Conservation (phyloP, 306 rosid genomes). For the Carpinus fangiana region DNA sequence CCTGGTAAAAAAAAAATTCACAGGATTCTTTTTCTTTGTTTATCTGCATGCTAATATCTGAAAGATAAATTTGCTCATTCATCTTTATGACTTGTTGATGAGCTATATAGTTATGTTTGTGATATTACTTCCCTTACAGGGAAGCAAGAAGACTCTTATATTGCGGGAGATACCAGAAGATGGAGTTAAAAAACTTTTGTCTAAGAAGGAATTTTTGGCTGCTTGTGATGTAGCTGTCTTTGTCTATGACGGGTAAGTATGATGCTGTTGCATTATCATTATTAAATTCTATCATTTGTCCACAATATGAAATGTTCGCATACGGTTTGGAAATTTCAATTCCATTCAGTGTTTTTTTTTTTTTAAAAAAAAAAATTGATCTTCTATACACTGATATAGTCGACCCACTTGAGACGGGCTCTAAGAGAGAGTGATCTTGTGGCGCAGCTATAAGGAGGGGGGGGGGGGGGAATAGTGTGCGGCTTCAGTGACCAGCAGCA, state of each 20-base stretch:
- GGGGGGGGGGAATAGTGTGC: too few relatives aligned
- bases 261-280: background rate
- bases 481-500: too few relatives aligned
- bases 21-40: background rate
- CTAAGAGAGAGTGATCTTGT: background rate
- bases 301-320: background rate
- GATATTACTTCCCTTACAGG: conserved; percentile 43
- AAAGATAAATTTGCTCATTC: background rate
- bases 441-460: background rate
- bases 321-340: background rate
- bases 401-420: background rate
- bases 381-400: background rate
- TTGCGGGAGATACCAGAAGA: conserved; percentile 90
- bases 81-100: conserved; percentile 4
- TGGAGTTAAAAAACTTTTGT: conserved; percentile 47
- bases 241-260: conserved; percentile 75
- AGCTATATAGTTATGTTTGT: conserved; percentile 33
- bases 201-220: conserved; percentile 70
- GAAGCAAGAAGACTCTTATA: conserved; percentile 70
- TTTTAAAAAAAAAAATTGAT: background rate
- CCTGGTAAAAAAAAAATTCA: conserved; percentile 15
- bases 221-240: conserved; percentile 89
- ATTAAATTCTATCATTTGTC: conserved; percentile 6
- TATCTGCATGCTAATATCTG: background rate
- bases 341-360: background rate